phyloP scores from a whole-genome alignment of 768 basidiomycete genomes.

The Serendipita vermifera region DNA sequence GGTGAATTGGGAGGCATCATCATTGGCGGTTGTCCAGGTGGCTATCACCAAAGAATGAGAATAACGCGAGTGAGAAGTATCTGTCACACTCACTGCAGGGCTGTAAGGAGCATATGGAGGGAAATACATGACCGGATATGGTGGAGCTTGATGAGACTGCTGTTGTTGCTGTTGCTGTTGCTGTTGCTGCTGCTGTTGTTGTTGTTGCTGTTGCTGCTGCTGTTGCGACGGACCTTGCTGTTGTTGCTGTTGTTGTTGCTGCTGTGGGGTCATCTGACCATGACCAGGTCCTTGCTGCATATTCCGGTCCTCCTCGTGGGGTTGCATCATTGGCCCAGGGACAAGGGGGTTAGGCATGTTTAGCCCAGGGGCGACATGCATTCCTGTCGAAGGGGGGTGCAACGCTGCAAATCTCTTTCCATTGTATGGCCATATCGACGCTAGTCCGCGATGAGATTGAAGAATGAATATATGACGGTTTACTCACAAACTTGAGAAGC shows the following conservation, averaged over 20 bases:
- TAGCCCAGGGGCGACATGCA: slow-evolving; percentile 9
- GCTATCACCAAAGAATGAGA: slow-evolving; percentile 7
- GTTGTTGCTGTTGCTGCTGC: background rate
- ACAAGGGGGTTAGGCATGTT: slow-evolving; percentile 7
- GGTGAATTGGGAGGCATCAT: slow-evolving; percentile 66
- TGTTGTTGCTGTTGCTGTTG: slow-evolving; percentile 38
- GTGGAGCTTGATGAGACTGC: slow-evolving; percentile 66
- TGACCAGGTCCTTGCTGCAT: slow-evolving; percentile 28
- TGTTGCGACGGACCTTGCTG: background rate
- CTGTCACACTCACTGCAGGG: background rate
- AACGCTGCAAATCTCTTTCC: slow-evolving; percentile 75
- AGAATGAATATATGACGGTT: background rate
- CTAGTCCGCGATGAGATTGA: slow-evolving; percentile 26
- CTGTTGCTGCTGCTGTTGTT: slow-evolving; percentile 18
- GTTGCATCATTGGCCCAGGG: slow-evolving; percentile 43
- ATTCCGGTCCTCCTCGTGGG: slow-evolving; percentile 68
- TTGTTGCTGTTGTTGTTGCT: background rate
- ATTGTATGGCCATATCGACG: slow-evolving; percentile 71
- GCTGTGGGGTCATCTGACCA: slow-evolving; percentile 1
- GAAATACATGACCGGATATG: slow-evolving; percentile 60
- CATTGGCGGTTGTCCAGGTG: slow-evolving; percentile 43
- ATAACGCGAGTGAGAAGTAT: slow-evolving; percentile 3
- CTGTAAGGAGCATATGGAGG: background rate
- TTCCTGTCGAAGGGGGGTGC: slow-evolving; percentile 48
- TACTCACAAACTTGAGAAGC: slow-evolving; percentile 60